Evolutionary conservation across 2,329 filamentous ascomycete species (phyloP).

Genomic region (Fusarium sp.): DNA sequence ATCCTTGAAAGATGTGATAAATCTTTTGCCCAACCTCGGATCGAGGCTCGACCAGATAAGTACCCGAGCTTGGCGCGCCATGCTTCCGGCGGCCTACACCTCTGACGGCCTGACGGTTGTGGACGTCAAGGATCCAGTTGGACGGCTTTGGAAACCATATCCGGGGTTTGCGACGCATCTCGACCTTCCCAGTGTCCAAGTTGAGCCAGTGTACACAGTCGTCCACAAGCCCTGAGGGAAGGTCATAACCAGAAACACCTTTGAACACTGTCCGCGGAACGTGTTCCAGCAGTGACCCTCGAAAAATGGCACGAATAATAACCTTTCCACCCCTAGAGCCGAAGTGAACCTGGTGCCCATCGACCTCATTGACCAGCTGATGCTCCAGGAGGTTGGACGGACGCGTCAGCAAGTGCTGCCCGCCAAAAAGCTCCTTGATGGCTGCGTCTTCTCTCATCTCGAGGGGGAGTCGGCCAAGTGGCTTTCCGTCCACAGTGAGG

Average conservation of each 20-base stretch:
- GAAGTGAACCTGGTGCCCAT: conserved; percentile 61
- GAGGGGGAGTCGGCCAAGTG: conserved; percentile 62
- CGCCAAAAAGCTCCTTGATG: conserved; percentile 66
- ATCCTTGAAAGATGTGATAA: conserved; percentile 59
- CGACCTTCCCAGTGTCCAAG: conserved; percentile 53
- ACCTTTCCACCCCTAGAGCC: conserved; percentile 57
- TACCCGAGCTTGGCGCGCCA: not conserved
- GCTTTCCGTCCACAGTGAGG: conserved; percentile 52
- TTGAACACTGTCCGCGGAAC: conserved; percentile 51
- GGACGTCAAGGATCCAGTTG: conserved; percentile 53
- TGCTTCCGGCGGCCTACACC: conserved; percentile 14
- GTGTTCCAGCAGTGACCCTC: conserved; percentile 45
- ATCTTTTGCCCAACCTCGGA: conserved; percentile 56
- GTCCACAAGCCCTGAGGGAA: conserved; percentile 63
- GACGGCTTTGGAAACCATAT: conserved; percentile 44
- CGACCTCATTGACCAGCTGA: conserved; percentile 44
- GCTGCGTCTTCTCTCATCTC: conserved; percentile 58
- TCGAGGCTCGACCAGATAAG: conserved; percentile 61
- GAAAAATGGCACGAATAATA: conserved; percentile 57
- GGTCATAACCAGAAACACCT: conserved; percentile 52
- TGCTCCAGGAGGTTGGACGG: conserved; percentile 69
- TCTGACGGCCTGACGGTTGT: conserved; percentile 28
- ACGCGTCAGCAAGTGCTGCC: conserved; percentile 62
- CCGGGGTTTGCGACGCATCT: conserved; percentile 61
- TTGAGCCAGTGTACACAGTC: conserved; percentile 73